A percentile compares a stretch with the other conserved stretches of the same genome.
Evolutionary conservation across 805 yeast genomes (phyloP).

Genomic region (Candida verbasci): DNA sequence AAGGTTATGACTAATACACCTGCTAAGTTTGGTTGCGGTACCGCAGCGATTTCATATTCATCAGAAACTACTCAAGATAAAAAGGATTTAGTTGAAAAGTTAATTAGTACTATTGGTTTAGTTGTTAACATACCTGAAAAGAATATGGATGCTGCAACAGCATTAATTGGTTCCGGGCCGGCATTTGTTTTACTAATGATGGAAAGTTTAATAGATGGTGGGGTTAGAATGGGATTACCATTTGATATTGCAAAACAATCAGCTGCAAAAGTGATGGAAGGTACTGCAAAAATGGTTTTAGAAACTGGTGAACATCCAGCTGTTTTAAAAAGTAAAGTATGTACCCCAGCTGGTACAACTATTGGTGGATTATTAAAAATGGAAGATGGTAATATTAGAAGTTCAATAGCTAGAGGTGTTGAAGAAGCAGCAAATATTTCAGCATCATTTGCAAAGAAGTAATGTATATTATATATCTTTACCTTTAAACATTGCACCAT

Average conservation of each 20-base stretch:
- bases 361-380: conserved; percentile 89
- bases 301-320: conserved; percentile 86
- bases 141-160: conserved; percentile 95
- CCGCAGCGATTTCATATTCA: conserved; percentile 86
- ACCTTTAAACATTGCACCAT: conserved; percentile 6
- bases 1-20: conserved; percentile 99
- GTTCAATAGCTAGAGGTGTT: conserved; percentile 82
- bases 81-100: conserved; percentile 45
- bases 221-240: conserved; percentile 91
- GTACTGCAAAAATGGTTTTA: conserved; percentile 87
- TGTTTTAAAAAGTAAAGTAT: conserved; percentile 76
- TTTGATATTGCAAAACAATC: conserved; percentile 75
- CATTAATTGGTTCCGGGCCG: conserved; percentile 94
- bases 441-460: conserved; percentile 39
- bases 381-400: conserved; percentile 88
- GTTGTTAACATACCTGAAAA: conserved; percentile 75
- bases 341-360: conserved; percentile 98
- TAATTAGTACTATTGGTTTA: conserved; percentile 63
- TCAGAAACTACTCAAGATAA: conserved; percentile 37
- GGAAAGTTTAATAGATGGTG: conserved; percentile 93
- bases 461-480: conserved; percentile 7
- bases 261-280: conserved; percentile 92
- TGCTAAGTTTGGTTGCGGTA: conserved; percentile 86
- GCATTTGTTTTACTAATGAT: conserved; percentile 87
- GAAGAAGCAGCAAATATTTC: conserved; percentile 91